These are phyloP conservation scores for Saccharomycopsis sp. DNA, from an alignment of 805 yeast genomes.

Conservation along the genomic window DNA sequence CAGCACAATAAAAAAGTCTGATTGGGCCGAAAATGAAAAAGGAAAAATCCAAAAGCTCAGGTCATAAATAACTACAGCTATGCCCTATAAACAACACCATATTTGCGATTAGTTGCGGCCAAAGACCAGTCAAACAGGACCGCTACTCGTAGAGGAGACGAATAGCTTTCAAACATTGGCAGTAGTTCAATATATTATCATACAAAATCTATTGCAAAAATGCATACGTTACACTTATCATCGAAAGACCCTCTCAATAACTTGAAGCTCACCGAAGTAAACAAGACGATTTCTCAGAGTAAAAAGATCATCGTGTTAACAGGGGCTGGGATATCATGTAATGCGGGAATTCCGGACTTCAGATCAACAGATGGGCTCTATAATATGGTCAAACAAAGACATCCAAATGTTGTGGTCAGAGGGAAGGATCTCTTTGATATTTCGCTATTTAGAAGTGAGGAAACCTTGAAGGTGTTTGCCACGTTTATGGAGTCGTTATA, in stretches of 20 bases:
- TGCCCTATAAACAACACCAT: too few relatives aligned
- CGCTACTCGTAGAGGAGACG: neutral
- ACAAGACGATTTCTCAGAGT: constrained; percentile 26
- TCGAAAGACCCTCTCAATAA: constrained; percentile 7
- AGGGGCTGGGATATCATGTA: constrained; percentile 96
- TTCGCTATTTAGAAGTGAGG: constrained; percentile 64
- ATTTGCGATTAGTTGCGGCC: too few relatives aligned
- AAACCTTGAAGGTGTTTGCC: constrained; percentile 68
- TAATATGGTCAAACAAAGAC: constrained; percentile 56
- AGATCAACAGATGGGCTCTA: constrained; percentile 81
- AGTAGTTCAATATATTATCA: too few relatives aligned
- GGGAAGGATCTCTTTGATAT: constrained; percentile 92
- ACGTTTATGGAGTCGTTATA: constrained; percentile 83
- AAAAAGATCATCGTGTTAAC: constrained; percentile 63
- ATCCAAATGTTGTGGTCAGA: constrained; percentile 54
- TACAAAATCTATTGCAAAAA: too few relatives aligned
- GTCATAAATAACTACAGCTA: too few relatives aligned
- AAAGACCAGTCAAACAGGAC: too few relatives aligned
- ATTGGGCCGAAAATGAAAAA: neutral
- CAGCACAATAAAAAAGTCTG: neutral
- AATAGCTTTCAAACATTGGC: neutral
- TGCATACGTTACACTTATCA: constrained; percentile 3
- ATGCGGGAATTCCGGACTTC: constrained; percentile 96
- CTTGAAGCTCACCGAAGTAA: constrained; percentile 25
- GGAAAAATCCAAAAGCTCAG: neutral